A percentile compares a stretch with the other conserved stretches of the same genome.
Evolutionary conservation across 495 filamentous ascomycete species (phyloP).

Genomic region (Podospora pseudoanserina): DNA sequence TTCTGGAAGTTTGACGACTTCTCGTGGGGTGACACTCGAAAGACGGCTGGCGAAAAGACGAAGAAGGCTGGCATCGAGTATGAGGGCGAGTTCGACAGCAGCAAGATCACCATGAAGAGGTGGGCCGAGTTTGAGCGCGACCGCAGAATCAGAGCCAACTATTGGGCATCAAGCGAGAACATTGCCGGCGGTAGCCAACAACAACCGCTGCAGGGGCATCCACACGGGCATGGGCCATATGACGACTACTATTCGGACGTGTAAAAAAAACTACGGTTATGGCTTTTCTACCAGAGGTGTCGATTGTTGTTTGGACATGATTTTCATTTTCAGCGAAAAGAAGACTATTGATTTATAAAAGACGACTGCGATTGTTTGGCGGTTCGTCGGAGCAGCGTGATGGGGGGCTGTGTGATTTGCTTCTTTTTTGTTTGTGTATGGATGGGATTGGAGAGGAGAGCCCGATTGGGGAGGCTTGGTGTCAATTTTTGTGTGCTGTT

Average conservation of each 20-base stretch:
- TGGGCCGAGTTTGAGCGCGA: constrained; percentile 92
- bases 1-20: constrained; percentile 99
- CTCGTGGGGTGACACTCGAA: constrained; percentile 97
- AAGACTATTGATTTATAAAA: neutral
- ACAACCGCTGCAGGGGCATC: neutral
- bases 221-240: constrained; percentile 41
- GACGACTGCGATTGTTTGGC: neutral
- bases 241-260: constrained; percentile 51
- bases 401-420: neutral
- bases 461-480: neutral
- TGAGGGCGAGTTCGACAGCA: constrained; percentile 96
- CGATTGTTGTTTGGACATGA: constrained; percentile 8
- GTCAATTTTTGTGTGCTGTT: neutral
- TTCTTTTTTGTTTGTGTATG: neutral
- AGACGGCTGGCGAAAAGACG: constrained; percentile 86
- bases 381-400: neutral
- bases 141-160: constrained; percentile 38
- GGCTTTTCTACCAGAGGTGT: constrained; percentile 3
- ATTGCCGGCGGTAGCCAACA: constrained; percentile 36
- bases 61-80: constrained; percentile 75
- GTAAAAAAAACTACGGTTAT: constrained; percentile 22
- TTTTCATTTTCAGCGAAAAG: constrained; percentile 1
- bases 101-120: constrained; percentile 96
- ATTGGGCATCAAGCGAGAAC: constrained; percentile 49
- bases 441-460: neutral